Percentiles rank a stretch among this genome's conserved stretches.
phyloP scores from a whole-genome alignment of 2,329 filamentous ascomycete species.

The Rutstroemia sp. region DNA sequence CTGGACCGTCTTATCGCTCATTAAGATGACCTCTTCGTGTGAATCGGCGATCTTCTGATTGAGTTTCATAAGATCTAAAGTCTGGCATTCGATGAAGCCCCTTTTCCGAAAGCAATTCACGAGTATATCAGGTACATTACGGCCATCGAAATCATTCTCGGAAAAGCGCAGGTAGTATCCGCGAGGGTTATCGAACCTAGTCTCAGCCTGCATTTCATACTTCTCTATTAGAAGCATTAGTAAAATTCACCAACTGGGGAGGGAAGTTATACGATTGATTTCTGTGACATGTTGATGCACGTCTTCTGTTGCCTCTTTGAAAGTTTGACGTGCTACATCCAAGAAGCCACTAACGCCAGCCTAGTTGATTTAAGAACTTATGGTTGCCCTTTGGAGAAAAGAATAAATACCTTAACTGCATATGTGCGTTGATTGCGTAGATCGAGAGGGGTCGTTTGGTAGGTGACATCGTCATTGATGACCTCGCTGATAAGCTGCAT shows the following conservation, averaged over 20 bases:
- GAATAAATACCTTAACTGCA: constrained; percentile 62
- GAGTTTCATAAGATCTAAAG: constrained; percentile 72
- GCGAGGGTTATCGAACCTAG: constrained; percentile 70
- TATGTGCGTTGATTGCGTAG: constrained; percentile 85
- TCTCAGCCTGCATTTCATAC: constrained; percentile 51
- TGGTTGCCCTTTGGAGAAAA: neutral
- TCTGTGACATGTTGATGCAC: constrained; percentile 62
- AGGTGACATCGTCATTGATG: constrained; percentile 76
- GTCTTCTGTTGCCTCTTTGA: constrained; percentile 80
- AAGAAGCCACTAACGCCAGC: constrained; percentile 78
- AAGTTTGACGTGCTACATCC: constrained; percentile 81
- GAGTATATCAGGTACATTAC: constrained; percentile 56
- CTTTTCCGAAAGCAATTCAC: constrained; percentile 71
- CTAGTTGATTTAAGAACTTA: constrained; percentile 30
- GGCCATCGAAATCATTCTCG: constrained; percentile 53
- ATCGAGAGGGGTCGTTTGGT: constrained; percentile 72
- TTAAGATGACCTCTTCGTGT: constrained; percentile 73
- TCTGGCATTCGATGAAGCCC: constrained; percentile 79
- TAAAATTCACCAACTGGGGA: neutral
- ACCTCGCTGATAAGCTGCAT: constrained; percentile 57
- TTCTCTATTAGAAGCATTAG: constrained; percentile 14
- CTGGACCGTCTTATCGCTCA: constrained; percentile 73
- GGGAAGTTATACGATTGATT: constrained; percentile 48
- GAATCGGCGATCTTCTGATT: constrained; percentile 73
- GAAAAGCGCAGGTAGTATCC: constrained; percentile 72